phyloP scores from a whole-genome alignment of 768 basidiomycete genomes.

The Leccinum broughii region DNA sequence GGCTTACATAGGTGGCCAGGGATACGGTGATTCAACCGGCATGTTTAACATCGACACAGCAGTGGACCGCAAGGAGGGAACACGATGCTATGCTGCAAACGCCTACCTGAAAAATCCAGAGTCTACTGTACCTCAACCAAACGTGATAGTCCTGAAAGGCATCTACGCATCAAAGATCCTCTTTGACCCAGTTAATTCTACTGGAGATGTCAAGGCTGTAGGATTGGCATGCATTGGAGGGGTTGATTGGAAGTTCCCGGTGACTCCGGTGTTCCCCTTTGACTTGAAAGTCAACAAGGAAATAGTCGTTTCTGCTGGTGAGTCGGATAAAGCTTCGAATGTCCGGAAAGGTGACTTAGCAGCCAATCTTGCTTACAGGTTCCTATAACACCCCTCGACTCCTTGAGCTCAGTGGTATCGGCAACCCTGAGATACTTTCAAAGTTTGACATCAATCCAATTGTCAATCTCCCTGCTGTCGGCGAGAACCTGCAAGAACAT shows the following conservation, averaged over 20 bases:
- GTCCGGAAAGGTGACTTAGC: background rate
- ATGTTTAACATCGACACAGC: slow-evolving; percentile 22
- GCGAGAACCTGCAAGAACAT: slow-evolving; percentile 24
- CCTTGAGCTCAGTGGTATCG: slow-evolving; percentile 23
- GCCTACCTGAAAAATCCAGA: slow-evolving; percentile 15
- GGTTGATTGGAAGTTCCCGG: slow-evolving; percentile 11
- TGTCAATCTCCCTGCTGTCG: slow-evolving; percentile 19
- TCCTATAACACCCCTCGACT: slow-evolving; percentile 20
- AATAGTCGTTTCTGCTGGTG: slow-evolving; percentile 9
- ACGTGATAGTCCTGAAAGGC: slow-evolving; percentile 10
- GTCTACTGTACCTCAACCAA: slow-evolving; percentile 10
- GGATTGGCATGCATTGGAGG: slow-evolving; percentile 16
- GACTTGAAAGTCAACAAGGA: slow-evolving; percentile 8
- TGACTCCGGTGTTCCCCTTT: background rate
- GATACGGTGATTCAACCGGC: slow-evolving; percentile 15
- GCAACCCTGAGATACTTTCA: slow-evolving; percentile 14
- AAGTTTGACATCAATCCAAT: slow-evolving; percentile 7
- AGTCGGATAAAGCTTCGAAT: background rate
- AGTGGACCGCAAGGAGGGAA: slow-evolving; percentile 16
- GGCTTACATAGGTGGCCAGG: slow-evolving; percentile 7
- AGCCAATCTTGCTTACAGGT: slow-evolving; percentile 1
- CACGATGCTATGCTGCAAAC: slow-evolving; percentile 21
- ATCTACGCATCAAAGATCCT: slow-evolving; percentile 14
- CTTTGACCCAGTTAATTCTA: slow-evolving; percentile 2
- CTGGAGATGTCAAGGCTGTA: background rate